Evolutionary conservation across 2,329 filamentous ascomycete genomes (phyloP).

Genomic region (Epichloe hybrida): DNA sequence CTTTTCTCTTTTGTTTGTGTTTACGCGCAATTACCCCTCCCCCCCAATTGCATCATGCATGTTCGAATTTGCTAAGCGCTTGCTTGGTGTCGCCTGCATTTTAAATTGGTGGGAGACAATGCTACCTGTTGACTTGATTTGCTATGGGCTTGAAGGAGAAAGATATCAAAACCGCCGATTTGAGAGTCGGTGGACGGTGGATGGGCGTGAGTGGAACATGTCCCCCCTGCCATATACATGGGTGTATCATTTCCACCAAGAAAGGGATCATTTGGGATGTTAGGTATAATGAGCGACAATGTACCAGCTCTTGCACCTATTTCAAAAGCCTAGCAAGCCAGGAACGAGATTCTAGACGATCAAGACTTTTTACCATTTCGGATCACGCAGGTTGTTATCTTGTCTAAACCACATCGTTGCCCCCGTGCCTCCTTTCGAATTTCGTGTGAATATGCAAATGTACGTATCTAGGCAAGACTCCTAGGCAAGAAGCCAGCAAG

Average conservation of each 20-base stretch:
- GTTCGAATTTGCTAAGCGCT: not conserved
- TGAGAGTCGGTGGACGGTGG: not conserved
- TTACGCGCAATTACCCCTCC: not conserved
- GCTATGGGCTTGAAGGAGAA: not conserved
- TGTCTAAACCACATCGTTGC: too few relatives aligned
- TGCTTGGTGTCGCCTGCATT: not conserved
- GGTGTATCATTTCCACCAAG: constrained; percentile 1
- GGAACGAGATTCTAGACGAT: not conserved
- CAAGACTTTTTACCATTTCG: not conserved
- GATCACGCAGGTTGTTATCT: not conserved
- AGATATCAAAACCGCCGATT: not conserved
- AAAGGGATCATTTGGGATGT: not conserved
- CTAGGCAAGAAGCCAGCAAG: not conserved
- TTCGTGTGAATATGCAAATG: not conserved
- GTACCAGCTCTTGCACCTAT: not conserved
- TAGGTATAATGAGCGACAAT: not conserved
- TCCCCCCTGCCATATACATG: not conserved
- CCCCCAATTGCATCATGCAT: not conserved
- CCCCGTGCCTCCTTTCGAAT: too few relatives aligned
- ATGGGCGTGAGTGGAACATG: not conserved
- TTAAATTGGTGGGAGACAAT: not conserved
- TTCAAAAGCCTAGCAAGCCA: not conserved
- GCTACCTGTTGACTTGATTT: not conserved
- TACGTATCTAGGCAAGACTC: not conserved
- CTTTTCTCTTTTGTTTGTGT: constrained; percentile 8